Base-by-base conservation (phyloP, 371 early-diverging fungal species). In the Rhizopus arrhizus region DNA sequence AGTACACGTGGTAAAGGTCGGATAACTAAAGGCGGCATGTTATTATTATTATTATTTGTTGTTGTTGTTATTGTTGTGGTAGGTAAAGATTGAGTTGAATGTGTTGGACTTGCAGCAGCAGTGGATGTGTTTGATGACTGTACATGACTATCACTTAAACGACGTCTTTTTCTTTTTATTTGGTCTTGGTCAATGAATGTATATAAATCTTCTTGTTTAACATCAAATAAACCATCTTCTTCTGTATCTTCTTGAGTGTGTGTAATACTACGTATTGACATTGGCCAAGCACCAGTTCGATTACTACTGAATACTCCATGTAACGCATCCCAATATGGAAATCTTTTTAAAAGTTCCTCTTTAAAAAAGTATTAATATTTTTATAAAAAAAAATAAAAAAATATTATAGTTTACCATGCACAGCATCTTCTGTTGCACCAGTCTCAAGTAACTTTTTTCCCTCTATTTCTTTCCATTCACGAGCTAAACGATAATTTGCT, bases 321-420 rank as follows among this genome's bases (percentile, higher is more conserved):
- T 16, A 78, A 56, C 4, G 72, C 65, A 54, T 78, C 78, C 78
- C 78, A 78, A 52, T 78, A 78, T 22, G 78, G 78, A 56, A 78
- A 78, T 36, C 78, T 58, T 46, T 73, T 78, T n/a, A 75, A 36
- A 4, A 78, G 56, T 62, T 78, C 78, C 61, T 78, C 77, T 77
- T 58, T 33, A 60, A 56, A 61, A 58, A 22, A 16, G 49, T 34
- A 50, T 52, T 35, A 59, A 48, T 16, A 50, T n/a, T 45, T 31
- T 53, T 36, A 35, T 35, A 49, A 49, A 49, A 28, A 46, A 38
- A 59, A 56, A 58, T 36, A 48, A 54, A 11, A 38, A 28, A 38
- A 32, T 29, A 29, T 31, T 64, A 43, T 54, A 51, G 13, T 11
- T 72, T 75, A 75, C 75, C 77, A 71, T 77, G 77, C 36, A 77